A percentile compares a stretch with the other conserved stretches of the same genome.
phyloP scores from a whole-genome alignment of 768 basidiomycete species.

The Sarcomyxa edulis region DNA sequence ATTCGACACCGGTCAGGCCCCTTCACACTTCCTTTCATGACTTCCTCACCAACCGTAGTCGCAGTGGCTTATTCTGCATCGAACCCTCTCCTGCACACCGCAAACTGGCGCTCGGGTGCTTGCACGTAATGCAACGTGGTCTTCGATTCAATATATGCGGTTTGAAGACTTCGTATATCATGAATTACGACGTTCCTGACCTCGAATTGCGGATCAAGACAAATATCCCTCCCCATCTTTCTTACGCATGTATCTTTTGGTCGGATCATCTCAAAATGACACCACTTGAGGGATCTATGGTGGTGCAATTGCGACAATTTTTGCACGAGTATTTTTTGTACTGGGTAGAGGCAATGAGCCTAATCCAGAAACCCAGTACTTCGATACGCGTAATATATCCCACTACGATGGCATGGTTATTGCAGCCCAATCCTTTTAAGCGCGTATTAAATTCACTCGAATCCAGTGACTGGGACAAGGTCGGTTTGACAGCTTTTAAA shows the following conservation, averaged over 20 bases:
- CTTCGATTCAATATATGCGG: conserved; percentile 36
- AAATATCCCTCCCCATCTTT: conserved; percentile 22
- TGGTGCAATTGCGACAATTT: conserved; percentile 12
- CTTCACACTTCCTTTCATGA: conserved; percentile 32
- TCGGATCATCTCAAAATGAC: conserved; percentile 17
- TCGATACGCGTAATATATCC: too few relatives aligned
- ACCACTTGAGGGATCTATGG: conserved; percentile 6
- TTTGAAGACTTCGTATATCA: conserved; percentile 26
- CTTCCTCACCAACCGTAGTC: conserved; percentile 19
- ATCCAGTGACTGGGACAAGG: too few relatives aligned
- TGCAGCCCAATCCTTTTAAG: too few relatives aligned
- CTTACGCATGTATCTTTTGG: conserved; percentile 34
- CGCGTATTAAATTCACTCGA: too few relatives aligned
- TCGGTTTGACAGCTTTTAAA: too few relatives aligned
- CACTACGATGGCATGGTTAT: too few relatives aligned
- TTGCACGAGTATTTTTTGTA: conserved; percentile 21
- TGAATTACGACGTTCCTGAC: conserved; percentile 20
- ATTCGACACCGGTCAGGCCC: conserved; percentile 15
- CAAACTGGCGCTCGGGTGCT: conserved; percentile 7
- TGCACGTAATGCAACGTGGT: conserved; percentile 20
- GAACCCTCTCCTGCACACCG: conserved; percentile 5
- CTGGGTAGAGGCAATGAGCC: conserved; percentile 32
- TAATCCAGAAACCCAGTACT: conserved; percentile 10
- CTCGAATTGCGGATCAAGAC: conserved; percentile 10
- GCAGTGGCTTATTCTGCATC: conserved; percentile 17